phyloP scores from a whole-genome alignment of 352 stramenopile genomes.

The Globisporangium radiosum region DNA sequence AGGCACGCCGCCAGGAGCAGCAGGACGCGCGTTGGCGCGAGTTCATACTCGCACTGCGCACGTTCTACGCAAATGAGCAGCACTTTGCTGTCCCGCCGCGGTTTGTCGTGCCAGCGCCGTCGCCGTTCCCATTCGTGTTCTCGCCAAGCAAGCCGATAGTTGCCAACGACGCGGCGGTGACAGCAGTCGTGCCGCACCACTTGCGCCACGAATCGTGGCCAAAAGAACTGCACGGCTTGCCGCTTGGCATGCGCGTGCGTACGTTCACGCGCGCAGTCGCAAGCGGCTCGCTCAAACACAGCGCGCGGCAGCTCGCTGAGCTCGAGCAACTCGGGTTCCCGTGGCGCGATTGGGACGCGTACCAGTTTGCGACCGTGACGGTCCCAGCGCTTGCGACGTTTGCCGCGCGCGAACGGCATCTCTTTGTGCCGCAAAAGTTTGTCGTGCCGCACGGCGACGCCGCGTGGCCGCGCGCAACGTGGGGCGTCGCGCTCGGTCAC shows the following conservation, averaged over 20 bases:
- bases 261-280: constrained; percentile 38
- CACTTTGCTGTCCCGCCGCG: constrained; percentile 59
- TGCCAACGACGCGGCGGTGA: neutral
- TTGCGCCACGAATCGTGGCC: constrained; percentile 25
- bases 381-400: constrained; percentile 80
- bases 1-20: constrained; percentile 14
- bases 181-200: constrained; percentile 1
- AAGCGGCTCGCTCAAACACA: constrained; percentile 19
- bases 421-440: constrained; percentile 92
- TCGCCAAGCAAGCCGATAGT: neutral
- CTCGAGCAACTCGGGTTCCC: constrained; percentile 53
- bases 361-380: constrained; percentile 52
- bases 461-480: constrained; percentile 74
- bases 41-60: constrained; percentile 39
- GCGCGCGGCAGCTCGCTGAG: constrained; percentile 25
- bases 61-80: constrained; percentile 44
- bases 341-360: constrained; percentile 45
- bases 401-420: constrained; percentile 66
- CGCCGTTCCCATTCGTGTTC: constrained; percentile 23
- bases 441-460: constrained; percentile 61
- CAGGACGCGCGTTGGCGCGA: constrained; percentile 14
- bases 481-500: constrained; percentile 80
- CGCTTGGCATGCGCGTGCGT: constrained; percentile 52
- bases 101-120: constrained; percentile 28
- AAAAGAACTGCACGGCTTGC: constrained; percentile 36